phyloP scores from a whole-genome alignment of 2,329 filamentous ascomycete species.

The Fusarium duplospermum region DNA sequence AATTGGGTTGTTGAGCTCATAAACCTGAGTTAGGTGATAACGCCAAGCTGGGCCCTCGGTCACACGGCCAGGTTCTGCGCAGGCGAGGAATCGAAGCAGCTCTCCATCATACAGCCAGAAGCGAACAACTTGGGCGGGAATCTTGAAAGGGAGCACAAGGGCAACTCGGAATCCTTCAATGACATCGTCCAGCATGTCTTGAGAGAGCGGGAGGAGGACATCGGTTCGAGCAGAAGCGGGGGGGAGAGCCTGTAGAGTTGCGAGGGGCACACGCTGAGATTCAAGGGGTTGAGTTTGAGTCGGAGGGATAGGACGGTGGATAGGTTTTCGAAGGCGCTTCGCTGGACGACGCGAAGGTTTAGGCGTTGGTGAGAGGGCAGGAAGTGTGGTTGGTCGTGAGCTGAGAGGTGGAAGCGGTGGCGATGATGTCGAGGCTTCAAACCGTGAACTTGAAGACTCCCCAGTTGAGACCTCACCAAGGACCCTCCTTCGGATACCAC shows the following conservation, averaged over 20 bases:
- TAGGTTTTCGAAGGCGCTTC: constrained; percentile 44
- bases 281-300: constrained; percentile 50
- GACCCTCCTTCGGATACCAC: not conserved
- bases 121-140: constrained; percentile 66
- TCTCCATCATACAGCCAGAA: constrained; percentile 71
- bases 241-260: constrained; percentile 60
- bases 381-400: constrained; percentile 33
- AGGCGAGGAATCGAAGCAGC: constrained; percentile 70
- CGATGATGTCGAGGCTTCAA: constrained; percentile 19
- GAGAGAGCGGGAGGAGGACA: constrained; percentile 63
- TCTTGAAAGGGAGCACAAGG: constrained; percentile 66
- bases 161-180: constrained; percentile 63
- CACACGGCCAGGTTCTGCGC: constrained; percentile 58
- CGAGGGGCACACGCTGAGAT: constrained; percentile 63
- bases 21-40: constrained; percentile 59
- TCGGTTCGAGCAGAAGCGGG: constrained; percentile 64
- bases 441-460: constrained; percentile 23
- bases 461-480: constrained; percentile 20
- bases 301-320: constrained; percentile 37
- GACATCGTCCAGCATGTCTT: constrained; percentile 61
- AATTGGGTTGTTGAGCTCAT: constrained; percentile 71
- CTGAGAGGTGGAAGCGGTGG: constrained; percentile 12
- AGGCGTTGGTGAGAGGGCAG: constrained; percentile 25
- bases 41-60: constrained; percentile 38
- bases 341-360: constrained; percentile 14